Base-by-base conservation (phyloP, 208 protist genomes). In the Leishmania braziliensis region DNA sequence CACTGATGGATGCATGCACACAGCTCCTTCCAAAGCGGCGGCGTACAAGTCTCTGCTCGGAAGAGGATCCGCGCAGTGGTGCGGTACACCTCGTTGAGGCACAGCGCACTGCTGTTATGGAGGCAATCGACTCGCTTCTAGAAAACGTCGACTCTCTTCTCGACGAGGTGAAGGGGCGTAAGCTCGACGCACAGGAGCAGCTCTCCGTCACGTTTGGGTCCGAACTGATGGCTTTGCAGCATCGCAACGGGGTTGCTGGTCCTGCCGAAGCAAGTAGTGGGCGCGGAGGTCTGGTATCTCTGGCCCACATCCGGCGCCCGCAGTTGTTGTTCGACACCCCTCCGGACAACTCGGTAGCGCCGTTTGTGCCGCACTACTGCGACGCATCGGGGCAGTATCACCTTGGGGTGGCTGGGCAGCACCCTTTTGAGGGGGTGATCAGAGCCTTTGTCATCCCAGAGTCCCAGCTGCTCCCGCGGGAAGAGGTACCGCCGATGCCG, bases 61-160 rank as follows among this genome's bases (percentile, higher is more conserved):
- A 79, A 33, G 70, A 84, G 18, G 51, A 78, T 26, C 75, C 75
- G 5, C 62, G n/a, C 16, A 74, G 80, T 29, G 79, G 81, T 23
- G 79, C 72, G n/a, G 78, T 83, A 4, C 79, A 74, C 51, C 79
- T 97, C 16, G 74, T 46, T 3, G 91, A 93, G 46, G 72, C 50
- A 12, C 84, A 95, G 89, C 91, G 94, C 33, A 84, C 83, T 29
- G 85, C 84, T 2, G 91, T 95, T 20, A 95, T 97, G 92, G 92
- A 97, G 81, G 88, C 92, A 26, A 91, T 95, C 36, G 94, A 97
- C 79, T 96, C 94, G 46, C 76, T 96, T 20, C 83, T 96, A 33
- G 92, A 97, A 71, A 95, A 93, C 75, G 94, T 97, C 18, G 94
- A 96, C 82, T 86, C 88, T 18, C 81, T 95, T 62, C 84, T 97